These are phyloP conservation scores for Calvatia gigantea DNA, from an alignment of 768 basidiomycete genomes.

Conservation along the genomic window DNA sequence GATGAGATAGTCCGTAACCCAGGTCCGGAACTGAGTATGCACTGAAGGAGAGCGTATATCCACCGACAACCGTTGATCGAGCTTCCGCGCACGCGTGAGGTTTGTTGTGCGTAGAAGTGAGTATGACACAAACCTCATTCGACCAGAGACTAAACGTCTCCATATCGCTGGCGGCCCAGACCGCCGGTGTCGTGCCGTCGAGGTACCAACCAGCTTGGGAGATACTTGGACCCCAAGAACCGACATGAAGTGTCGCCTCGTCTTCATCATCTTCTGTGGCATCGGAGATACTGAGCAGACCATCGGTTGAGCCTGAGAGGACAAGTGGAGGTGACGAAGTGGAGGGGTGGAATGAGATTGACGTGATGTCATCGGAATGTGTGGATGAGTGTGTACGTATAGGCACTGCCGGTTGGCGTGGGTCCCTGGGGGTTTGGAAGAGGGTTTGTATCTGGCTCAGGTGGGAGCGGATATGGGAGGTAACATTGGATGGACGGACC, in stretches of 20 bases:
- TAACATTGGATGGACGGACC: conserved; percentile 40
- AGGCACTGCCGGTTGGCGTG: conserved; percentile 68
- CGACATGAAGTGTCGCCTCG: conserved; percentile 75
- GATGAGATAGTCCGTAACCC: conserved; percentile 81
- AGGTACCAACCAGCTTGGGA: conserved; percentile 67
- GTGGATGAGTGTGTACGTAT: conserved; percentile 78
- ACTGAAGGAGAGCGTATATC: conserved; percentile 67
- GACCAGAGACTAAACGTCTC: conserved; percentile 90
- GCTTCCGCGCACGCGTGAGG: conserved; percentile 33
- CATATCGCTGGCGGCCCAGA: conserved; percentile 95
- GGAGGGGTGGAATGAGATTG: conserved; percentile 49
- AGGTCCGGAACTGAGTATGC: conserved; percentile 52
- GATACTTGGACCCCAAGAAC: conserved; percentile 83
- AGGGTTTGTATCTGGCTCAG: not conserved
- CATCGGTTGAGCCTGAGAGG: conserved; percentile 85
- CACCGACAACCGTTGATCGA: conserved; percentile 51
- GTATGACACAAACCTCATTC: conserved; percentile 45
- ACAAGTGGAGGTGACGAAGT: conserved; percentile 30
- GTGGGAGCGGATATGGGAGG: not conserved
- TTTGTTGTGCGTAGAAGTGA: not conserved
- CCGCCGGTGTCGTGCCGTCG: conserved; percentile 23
- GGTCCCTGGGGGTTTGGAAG: conserved; percentile 56
- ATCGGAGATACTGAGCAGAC: conserved; percentile 71
- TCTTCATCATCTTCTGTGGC: conserved; percentile 81
- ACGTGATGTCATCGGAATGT: conserved; percentile 92